Evolutionary conservation across 2,329 filamentous ascomycete species (phyloP).

Genomic region (Fusarium redolens): DNA sequence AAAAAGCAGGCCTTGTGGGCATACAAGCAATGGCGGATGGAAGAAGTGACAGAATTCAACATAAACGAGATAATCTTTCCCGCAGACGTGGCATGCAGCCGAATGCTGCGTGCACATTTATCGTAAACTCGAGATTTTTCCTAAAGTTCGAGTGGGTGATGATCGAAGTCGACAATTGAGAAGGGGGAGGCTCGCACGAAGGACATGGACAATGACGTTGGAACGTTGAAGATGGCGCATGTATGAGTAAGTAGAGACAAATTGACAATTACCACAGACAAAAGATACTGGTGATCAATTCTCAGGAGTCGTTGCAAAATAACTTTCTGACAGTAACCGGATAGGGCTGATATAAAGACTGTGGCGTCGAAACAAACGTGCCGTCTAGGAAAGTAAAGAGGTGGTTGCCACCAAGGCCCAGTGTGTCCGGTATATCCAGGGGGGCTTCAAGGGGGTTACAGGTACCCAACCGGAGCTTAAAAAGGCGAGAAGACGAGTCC

Average conservation of each 20-base stretch:
- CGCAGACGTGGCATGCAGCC: conserved; percentile 68
- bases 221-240: conserved; percentile 5
- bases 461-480: conserved; percentile 37
- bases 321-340: conserved; percentile 23
- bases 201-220: conserved; percentile 40
- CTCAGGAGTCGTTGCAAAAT: conserved; percentile 5
- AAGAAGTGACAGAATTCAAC: conserved; percentile 66
- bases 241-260: not conserved
- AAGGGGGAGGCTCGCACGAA: conserved; percentile 30
- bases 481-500: conserved; percentile 25
- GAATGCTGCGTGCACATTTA: conserved; percentile 72
- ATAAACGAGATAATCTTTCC: conserved; percentile 69
- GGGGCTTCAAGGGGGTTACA: conserved; percentile 26
- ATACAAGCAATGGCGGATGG: conserved; percentile 60
- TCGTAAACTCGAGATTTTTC: conserved; percentile 45
- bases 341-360: conserved; percentile 47
- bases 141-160: conserved; percentile 29
- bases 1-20: conserved; percentile 57
- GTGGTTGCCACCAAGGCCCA: conserved; percentile 40
- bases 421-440: conserved; percentile 26
- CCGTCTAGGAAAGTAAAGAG: conserved; percentile 9
- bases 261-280: conserved; percentile 9
- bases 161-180: conserved; percentile 24
- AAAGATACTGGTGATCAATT: conserved; percentile 3
- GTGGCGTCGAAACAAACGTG: conserved; percentile 35